Evolutionary conservation across 2,329 filamentous ascomycete species (phyloP).

Genomic region (Colletotrichum sp.): DNA sequence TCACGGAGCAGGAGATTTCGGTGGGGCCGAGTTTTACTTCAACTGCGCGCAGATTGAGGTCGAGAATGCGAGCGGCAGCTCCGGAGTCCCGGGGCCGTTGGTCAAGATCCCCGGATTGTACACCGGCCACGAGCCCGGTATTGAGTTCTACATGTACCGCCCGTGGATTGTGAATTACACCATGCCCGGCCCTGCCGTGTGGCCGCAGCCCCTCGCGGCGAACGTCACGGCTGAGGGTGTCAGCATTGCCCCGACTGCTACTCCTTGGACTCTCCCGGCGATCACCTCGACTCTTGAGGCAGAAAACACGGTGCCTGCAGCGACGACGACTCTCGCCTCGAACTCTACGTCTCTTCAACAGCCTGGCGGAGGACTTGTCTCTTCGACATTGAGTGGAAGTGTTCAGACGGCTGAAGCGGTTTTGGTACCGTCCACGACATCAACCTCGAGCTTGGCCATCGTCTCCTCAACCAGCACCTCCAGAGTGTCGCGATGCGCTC

Average conservation of each 20-base stretch:
- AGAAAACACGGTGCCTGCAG: background rate
- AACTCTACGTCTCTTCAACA: background rate
- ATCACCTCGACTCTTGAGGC: background rate
- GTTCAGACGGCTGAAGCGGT: background rate
- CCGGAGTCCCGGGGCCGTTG: background rate
- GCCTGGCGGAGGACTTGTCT: background rate
- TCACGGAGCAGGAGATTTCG: background rate
- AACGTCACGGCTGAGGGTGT: background rate
- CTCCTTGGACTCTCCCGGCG: background rate
- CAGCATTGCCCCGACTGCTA: background rate
- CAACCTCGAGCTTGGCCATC: background rate
- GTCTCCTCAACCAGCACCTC: background rate
- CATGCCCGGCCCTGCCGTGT: background rate
- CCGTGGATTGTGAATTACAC: background rate
- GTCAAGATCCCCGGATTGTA: background rate
- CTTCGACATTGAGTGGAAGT: background rate
- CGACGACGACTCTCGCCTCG: background rate
- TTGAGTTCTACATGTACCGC: background rate
- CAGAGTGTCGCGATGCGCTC: background rate
- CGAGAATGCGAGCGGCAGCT: background rate
- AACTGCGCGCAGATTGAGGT: background rate
- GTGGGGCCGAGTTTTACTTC: background rate
- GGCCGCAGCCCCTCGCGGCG: background rate
- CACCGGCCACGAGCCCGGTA: background rate
- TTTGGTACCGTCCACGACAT: background rate